A percentile compares a stretch with the other conserved stretches of the same genome.
These are phyloP conservation scores for Danielia oregonensis DNA, from an alignment of 805 yeast species.

Conservation along the genomic window DNA sequence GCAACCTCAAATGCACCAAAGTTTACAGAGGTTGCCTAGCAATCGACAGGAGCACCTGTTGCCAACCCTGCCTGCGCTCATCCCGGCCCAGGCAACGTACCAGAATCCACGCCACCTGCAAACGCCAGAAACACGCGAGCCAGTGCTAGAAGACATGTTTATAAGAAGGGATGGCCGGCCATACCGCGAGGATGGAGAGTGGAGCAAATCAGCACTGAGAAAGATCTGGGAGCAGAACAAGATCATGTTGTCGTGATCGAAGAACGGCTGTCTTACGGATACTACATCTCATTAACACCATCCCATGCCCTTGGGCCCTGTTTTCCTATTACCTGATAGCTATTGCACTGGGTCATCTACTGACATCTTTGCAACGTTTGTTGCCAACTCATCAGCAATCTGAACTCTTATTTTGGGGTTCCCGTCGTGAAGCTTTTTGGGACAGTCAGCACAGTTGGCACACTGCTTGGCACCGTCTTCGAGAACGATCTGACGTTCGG, in stretches of 20 bases:
- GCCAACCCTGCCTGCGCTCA: constrained; percentile 1
- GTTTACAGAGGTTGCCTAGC: not conserved
- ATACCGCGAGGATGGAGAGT: constrained; percentile 5
- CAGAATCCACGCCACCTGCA: not conserved
- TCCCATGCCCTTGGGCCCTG: no score
- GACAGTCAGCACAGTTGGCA: constrained; percentile 30
- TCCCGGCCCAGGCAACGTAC: no score
- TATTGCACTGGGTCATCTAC: no score
- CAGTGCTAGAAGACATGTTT: constrained; percentile 5
- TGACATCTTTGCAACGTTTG: no score
- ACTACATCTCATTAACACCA: no score
- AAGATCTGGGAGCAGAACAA: constrained; percentile 17
- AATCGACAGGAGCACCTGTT: constrained; percentile 2
- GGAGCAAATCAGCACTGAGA: constrained; percentile 12
- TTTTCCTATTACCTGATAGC: no score
- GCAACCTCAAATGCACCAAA: constrained; percentile 1
- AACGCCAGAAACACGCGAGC: not conserved
- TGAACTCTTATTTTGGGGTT: constrained; percentile 10
- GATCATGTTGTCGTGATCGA: constrained; percentile 11
- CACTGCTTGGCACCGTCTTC: constrained; percentile 25
- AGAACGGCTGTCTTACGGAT: no score
- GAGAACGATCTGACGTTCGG: constrained; percentile 11
- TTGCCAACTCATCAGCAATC: constrained; percentile 4
- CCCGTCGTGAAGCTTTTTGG: constrained; percentile 14
- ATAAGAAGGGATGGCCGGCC: constrained; percentile 1